phyloP scores from a whole-genome alignment of 2,329 filamentous ascomycete species.

The Daldinia eschscholtzii region DNA sequence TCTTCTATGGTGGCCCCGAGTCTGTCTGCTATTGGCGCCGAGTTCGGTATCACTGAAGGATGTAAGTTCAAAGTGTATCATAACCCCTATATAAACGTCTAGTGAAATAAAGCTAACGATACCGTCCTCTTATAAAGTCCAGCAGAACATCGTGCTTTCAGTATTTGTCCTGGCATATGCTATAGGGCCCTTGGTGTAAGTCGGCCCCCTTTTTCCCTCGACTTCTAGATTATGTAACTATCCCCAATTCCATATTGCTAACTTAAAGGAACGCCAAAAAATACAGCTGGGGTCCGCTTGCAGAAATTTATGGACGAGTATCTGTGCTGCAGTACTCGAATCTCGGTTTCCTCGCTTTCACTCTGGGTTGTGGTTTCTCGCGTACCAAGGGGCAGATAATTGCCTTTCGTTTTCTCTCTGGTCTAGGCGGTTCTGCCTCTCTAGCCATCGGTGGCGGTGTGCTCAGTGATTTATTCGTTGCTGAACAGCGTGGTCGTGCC shows the following conservation, averaged over 20 bases:
- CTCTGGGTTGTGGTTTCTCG: conserved; percentile 70
- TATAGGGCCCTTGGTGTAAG: conserved; percentile 62
- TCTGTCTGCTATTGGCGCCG: conserved; percentile 63
- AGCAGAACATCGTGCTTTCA: conserved; percentile 59
- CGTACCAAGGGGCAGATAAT: conserved; percentile 66
- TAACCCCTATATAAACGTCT: neutral
- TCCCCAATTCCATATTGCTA: neutral
- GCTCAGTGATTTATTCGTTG: conserved; percentile 61
- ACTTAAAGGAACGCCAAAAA: neutral
- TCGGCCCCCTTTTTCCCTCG: neutral
- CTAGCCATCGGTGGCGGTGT: conserved; percentile 56
- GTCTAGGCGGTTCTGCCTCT: conserved; percentile 69
- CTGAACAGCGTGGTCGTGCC: conserved; percentile 72
- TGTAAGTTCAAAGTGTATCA: too few relatives aligned
- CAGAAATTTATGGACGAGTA: conserved; percentile 68
- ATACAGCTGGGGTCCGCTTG: conserved; percentile 61
- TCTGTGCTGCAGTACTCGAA: conserved; percentile 67
- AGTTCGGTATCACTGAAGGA: conserved; percentile 64
- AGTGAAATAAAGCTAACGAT: conserved; percentile 4
- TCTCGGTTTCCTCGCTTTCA: conserved; percentile 65
- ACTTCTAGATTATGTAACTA: neutral
- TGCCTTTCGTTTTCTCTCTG: conserved; percentile 69
- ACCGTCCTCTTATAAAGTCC: conserved; percentile 46
- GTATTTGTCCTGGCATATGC: conserved; percentile 68
- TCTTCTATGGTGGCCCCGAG: conserved; percentile 69